A percentile compares a stretch with the other conserved stretches of the same genome.
Conservation (phyloP, 2,329 filamentous ascomycete genomes). For the Fusarium nygamai region DNA sequence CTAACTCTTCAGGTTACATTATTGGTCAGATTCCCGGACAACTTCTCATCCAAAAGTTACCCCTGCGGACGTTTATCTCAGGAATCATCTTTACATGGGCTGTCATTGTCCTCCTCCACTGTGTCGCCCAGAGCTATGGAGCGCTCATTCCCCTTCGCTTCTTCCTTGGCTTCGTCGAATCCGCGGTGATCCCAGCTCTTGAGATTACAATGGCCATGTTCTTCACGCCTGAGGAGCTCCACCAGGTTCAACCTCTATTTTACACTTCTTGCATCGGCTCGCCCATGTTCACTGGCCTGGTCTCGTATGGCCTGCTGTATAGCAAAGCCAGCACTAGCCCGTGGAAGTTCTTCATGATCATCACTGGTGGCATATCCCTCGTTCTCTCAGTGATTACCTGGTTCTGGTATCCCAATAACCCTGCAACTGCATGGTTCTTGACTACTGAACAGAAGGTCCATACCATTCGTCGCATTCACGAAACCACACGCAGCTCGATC, state of each 20-base stretch:
- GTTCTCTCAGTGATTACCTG: background rate
- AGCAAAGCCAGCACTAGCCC: background rate
- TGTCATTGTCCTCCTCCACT: background rate
- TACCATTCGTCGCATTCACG: background rate
- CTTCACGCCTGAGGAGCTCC: background rate
- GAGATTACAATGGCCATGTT: slow-evolving; percentile 1
- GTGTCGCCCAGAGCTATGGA: background rate
- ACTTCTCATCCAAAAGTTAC: background rate
- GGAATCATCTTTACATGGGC: background rate
- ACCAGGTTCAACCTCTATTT: background rate
- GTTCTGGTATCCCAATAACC: slow-evolving; percentile 2
- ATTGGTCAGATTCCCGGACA: background rate
- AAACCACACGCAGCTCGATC: background rate
- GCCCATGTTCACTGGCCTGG: background rate
- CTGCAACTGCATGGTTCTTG: background rate
- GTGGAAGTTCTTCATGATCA: slow-evolving; percentile 7
- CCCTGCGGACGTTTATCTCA: background rate
- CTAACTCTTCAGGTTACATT: background rate
- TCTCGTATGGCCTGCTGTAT: background rate
- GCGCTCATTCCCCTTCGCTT: background rate
- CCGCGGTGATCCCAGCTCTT: background rate
- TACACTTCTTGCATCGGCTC: background rate
- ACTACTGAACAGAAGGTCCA: background rate
- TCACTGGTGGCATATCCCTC: background rate
- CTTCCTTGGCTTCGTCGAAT: slow-evolving; percentile 1